A percentile compares a stretch with the other conserved stretches of the same genome.
Evolutionary conservation across 495 filamentous ascomycete species (phyloP).

Genomic region (Neurospora tetrasperma): DNA sequence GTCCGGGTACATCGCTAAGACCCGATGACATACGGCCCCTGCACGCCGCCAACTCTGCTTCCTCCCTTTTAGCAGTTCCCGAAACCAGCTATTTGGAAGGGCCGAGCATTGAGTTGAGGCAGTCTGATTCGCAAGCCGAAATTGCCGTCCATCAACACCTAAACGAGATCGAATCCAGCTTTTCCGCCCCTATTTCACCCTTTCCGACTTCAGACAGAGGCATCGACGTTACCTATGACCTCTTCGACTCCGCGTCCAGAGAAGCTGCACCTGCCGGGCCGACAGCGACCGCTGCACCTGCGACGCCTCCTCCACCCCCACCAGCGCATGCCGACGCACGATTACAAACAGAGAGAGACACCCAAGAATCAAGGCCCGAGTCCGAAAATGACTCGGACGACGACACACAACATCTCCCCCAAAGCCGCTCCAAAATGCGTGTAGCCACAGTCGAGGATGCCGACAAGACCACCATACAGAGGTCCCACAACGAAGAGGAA

Average conservation of each 20-base stretch:
- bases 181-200: slow-evolving; percentile 49
- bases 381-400: not conserved
- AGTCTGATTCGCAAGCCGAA: slow-evolving; percentile 35
- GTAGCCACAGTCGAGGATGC: slow-evolving; percentile 6
- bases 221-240: slow-evolving; percentile 50
- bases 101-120: slow-evolving; percentile 27
- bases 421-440: not conserved
- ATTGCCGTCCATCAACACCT: slow-evolving; percentile 46
- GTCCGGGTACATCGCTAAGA: slow-evolving; percentile 6
- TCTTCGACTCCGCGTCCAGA: slow-evolving; percentile 44
- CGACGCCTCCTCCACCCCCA: not conserved
- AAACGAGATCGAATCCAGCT: slow-evolving; percentile 84
- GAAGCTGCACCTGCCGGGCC: slow-evolving; percentile 9
- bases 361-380: not conserved
- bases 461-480: slow-evolving; percentile 9
- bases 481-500: not conserved
- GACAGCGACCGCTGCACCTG: slow-evolving; percentile 3
- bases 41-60: slow-evolving; percentile 5
- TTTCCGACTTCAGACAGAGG: slow-evolving; percentile 31
- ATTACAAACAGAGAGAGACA: not conserved
- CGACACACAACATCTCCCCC: not conserved
- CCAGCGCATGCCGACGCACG: slow-evolving; percentile 3
- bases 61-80: slow-evolving; percentile 7
- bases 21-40: slow-evolving; percentile 21
- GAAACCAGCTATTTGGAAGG: slow-evolving; percentile 36